Percentiles rank a stretch among this genome's conserved stretches.
Conservation (phyloP, 2,329 filamentous ascomycete genomes). For the Aspergillus hortae region DNA sequence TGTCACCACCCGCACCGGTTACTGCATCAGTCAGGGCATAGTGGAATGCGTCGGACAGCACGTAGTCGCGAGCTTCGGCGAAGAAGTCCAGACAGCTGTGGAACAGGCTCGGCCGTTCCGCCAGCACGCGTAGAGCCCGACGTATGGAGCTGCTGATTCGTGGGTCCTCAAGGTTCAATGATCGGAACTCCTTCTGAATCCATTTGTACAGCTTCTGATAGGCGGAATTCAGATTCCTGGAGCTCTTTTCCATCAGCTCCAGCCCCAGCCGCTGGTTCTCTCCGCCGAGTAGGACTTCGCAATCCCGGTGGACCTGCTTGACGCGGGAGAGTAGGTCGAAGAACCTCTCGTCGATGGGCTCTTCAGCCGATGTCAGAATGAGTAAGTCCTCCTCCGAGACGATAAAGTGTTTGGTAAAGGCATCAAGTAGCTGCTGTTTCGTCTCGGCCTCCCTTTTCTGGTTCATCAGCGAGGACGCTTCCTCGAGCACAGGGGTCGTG, state of each 20-base stretch:
- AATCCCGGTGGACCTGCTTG: conserved; percentile 84
- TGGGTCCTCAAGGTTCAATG: conserved; percentile 86
- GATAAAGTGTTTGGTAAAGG: conserved; percentile 79
- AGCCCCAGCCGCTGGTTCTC: conserved; percentile 85
- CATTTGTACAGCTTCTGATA: conserved; percentile 96
- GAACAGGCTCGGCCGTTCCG: conserved; percentile 85
- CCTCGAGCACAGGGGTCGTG: conserved; percentile 69
- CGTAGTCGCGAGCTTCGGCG: conserved; percentile 80
- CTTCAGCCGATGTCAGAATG: conserved; percentile 70
- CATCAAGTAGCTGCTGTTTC: conserved; percentile 72
- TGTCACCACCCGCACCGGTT: conserved; percentile 57
- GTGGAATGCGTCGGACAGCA: conserved; percentile 85
- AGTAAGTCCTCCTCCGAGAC: conserved; percentile 76
- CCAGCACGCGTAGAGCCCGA: conserved; percentile 77
- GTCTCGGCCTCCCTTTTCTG: conserved; percentile 72
- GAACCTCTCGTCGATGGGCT: conserved; percentile 81
- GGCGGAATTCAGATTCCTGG: conserved; percentile 78
- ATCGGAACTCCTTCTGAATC: conserved; percentile 91
- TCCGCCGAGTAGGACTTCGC: conserved; percentile 81
- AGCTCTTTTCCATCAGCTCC: conserved; percentile 87
- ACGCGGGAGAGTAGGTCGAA: conserved; percentile 73
- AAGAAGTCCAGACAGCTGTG: conserved; percentile 93
- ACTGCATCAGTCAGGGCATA: conserved; percentile 74
- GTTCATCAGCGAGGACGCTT: conserved; percentile 68
- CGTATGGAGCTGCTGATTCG: conserved; percentile 85